Base-by-base conservation (phyloP, 2,329 filamentous ascomycete species). In the Ophiostoma sp. region DNA sequence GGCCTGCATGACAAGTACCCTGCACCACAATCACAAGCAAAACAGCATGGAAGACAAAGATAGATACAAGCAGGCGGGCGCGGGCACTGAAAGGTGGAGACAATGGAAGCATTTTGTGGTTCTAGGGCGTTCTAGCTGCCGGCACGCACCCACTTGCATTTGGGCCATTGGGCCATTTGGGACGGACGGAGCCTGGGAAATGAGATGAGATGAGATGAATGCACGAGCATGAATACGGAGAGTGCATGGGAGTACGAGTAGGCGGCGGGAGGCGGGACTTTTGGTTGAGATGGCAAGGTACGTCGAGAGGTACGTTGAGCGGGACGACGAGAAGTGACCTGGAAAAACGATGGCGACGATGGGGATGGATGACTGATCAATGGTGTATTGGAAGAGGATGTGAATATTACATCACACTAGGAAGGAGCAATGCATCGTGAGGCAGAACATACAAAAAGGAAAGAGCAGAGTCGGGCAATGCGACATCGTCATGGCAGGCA, bases 51-150 rank as follows among this genome's bases (percentile, higher is more conserved):
- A 45, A 12, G 42, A 45, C 42, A 45, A 12, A 45, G 42, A 45
- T 12, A 45, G 6, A 45, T 12, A 45, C 9, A 49, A 49, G 45
- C 11, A 49, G 11, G 42, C 42, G 11, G 11, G 11, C 42, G 42
- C 42, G 6, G 3, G 42, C 42, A 44, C 42, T 44, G 2, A 42
- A 27, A 47, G 38, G 63, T 27, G 63, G 63, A 16, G 1, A 27
- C 27, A 14, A 44, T 64, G 18, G 63, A 64, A 64, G 63, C 63
- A 44, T 64, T n/a, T 45, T 5, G 11, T 41, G 12, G 27, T 63
- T 64, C 63, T 64, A 64, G 63, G 40, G 63, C 63, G 63, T 64
- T 64, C 63, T 64, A 64, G 63, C 42, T 64, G 63, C 63, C 63
- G 63, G 4, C 49, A 27, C 18, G 60, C 38, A 63, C 38, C 63